Evolutionary conservation across 805 yeast species (phyloP), one percentile per base, ranked within the genome.

Genomic region (Osmozyma mogii): DNA sequence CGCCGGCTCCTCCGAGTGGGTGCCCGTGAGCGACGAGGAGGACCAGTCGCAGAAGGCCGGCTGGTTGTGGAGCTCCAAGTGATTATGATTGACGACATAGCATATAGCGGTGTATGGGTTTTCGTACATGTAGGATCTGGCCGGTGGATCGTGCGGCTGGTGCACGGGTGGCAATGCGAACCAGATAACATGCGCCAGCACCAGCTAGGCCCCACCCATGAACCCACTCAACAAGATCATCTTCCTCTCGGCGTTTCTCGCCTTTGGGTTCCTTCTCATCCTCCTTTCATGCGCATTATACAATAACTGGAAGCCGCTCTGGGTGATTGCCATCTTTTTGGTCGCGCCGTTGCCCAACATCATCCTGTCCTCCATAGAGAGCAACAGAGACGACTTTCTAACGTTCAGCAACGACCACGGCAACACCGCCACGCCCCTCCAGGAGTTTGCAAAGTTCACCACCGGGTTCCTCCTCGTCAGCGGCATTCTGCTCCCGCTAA

Each of bases 141-240:
- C n/a, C n/a, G n/a, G n/a, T n/a, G n/a, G n/a, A n/a, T n/a, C n/a
- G n/a, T n/a, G n/a, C n/a, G n/a, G n/a, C n/a, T n/a, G n/a, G n/a
- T n/a, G n/a, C n/a, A n/a, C n/a, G n/a, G n/a, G n/a, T n/a, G n/a
- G n/a, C n/a, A n/a, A n/a, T n/a, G n/a, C n/a, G n/a, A n/a, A n/a
- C n/a, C n/a, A n/a, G n/a, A n/a, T n/a, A n/a, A n/a, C n/a, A n/a
- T n/a, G n/a, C n/a, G n/a, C n/a, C n/a, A n/a, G n/a, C n/a, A n/a
- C n/a, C n/a, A n/a, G n/a, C n/a, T n/a, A n/a, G n/a, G n/a, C 20
- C 9, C 22, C 9, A 11, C 20, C 25, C 36, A 63, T 62, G 68
- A 61, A 63, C 45, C 68, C 70, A 28, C 56, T 64, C 42, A 64
- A 64, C 43, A 62, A 64, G 37, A 64, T 64, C 41, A 63, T 64